Evolutionary conservation across 495 filamentous ascomycete species (phyloP), one percentile per base, ranked within the genome.

Genomic region (Lophium mytilinum): DNA sequence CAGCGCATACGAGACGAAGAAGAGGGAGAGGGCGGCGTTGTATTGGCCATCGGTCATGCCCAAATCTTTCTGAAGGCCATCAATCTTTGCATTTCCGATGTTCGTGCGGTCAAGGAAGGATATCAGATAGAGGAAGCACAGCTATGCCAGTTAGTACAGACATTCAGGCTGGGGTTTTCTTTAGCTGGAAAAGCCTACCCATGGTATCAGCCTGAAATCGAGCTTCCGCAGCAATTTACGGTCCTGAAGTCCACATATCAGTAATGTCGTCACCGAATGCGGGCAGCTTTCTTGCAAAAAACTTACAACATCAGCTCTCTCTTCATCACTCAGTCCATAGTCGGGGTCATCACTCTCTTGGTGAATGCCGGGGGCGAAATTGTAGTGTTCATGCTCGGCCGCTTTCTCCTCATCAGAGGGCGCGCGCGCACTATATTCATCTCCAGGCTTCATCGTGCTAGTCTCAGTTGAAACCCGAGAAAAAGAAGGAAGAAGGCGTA

Each of bases 1-100:
- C 39, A 90, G 71, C 37, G 88, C 78, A 70, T 97, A 97, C 18
- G 89, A 94, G 24, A 95, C 80, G 75, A 96, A 97, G 73, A 96
- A 96, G 64, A 95, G 86, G 37, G 85, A 85, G 1, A 96, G 78
- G 4, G 83, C 76, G 9, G 78, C 77, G 68, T 92, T 94, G 72
- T 90, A 96, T 65, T 91, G 82, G 17, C 76, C 71, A 39, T 79
- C 71, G 4, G 76, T 80, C 75, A 95, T 82, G 24, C 74, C 40
- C 3, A 95, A 75, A 55, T 84, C 79, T 11, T 75, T 68, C n/a
- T 78, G 59, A 1, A 96, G 74, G 36, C 86, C 84, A 47, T 83
- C 87, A 48, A 95, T 81, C 64, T 89, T 91, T 9, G 90, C 90
- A 73, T 96, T 96, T 54, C 91, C 90, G 33, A 66, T 68, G 47